A percentile compares a stretch with the other conserved stretches of the same genome.
phyloP scores from a whole-genome alignment of 306 rosid species.

The Trifolium dubium region DNA sequence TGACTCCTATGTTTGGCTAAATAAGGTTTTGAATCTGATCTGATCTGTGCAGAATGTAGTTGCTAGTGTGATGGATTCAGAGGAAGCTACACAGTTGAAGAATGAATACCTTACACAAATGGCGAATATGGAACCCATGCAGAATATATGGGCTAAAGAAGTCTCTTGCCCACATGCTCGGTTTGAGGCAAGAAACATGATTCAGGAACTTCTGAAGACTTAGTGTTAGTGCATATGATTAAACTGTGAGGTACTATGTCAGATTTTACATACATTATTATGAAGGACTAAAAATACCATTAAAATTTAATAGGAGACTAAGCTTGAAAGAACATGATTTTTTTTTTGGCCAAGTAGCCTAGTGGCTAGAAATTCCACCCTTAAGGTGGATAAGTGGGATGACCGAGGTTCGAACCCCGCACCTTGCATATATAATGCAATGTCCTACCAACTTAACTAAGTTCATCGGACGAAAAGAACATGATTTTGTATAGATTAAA shows the following conservation, averaged over 20 bases:
- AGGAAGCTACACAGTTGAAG: constrained; percentile 53
- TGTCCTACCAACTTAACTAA: no score
- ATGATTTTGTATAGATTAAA: no score
- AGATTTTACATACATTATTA: not conserved
- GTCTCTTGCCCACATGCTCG: constrained; percentile 50
- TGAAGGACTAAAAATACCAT: no score
- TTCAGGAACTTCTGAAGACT: constrained; percentile 51
- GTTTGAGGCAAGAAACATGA: constrained; percentile 60
- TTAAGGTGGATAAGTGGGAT: no score
- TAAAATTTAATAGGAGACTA: no score
- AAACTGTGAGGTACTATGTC: not conserved
- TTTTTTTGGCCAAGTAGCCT: no score
- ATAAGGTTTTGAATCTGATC: constrained; percentile 20
- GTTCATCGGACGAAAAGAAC: no score
- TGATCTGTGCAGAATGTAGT: constrained; percentile 63
- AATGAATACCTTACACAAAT: constrained; percentile 50
- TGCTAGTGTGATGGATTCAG: constrained; percentile 60
- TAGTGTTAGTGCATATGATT: constrained; percentile 42
- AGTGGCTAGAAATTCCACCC: no score
- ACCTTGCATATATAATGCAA: no score
- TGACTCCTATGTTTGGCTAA: constrained; percentile 30
- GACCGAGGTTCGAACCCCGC: no score
- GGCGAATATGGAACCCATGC: constrained; percentile 49
- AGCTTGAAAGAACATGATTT: no score
- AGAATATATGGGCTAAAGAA: constrained; percentile 67